Percentiles rank a stretch among this genome's conserved stretches.
Conservation (phyloP, 371 early-diverging fungal species). For the Syncephalis fuscata region DNA sequence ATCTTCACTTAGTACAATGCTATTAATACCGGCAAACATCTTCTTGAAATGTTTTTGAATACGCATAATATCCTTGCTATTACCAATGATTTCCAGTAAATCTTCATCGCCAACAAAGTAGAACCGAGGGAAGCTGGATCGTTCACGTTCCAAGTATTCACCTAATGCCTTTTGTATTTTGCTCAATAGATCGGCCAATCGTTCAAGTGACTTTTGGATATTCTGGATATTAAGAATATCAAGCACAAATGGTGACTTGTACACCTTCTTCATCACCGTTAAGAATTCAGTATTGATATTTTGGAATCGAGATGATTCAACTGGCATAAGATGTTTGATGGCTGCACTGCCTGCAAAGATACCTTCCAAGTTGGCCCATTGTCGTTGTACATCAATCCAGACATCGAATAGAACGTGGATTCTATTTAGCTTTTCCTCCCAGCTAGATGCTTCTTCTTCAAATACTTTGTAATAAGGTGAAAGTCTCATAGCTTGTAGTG, state of each 20-base stretch:
- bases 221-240: constrained; percentile 86
- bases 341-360: constrained; percentile 92
- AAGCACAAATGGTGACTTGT: constrained; percentile 89
- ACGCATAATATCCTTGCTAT: constrained; percentile 85
- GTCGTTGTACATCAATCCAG: constrained; percentile 98
- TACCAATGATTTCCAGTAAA: constrained; percentile 96
- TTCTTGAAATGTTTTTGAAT: constrained; percentile 97
- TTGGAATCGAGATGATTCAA: constrained; percentile 87
- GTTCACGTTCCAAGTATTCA: constrained; percentile 93
- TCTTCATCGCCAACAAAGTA: constrained; percentile 99
- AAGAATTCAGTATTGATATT: constrained; percentile 95
- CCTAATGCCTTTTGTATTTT: constrained; percentile 97
- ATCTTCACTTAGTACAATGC: constrained; percentile 66
- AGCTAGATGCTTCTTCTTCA: constrained; percentile 86
- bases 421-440: constrained; percentile 94
- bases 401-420: constrained; percentile 93
- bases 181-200: constrained; percentile 76
- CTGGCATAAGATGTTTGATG: constrained; percentile 90
- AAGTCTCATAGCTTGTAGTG: constrained; percentile 89
- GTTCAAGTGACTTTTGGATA: constrained; percentile 90
- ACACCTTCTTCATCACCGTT: constrained; percentile 93
- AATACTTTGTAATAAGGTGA: constrained; percentile 96
- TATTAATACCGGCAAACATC: constrained; percentile 97
- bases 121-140: constrained; percentile 95
- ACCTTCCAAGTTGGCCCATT: constrained; percentile 98